Evolutionary conservation across 2,329 filamentous ascomycete species (phyloP).

Genomic region (Epichloe scottii): DNA sequence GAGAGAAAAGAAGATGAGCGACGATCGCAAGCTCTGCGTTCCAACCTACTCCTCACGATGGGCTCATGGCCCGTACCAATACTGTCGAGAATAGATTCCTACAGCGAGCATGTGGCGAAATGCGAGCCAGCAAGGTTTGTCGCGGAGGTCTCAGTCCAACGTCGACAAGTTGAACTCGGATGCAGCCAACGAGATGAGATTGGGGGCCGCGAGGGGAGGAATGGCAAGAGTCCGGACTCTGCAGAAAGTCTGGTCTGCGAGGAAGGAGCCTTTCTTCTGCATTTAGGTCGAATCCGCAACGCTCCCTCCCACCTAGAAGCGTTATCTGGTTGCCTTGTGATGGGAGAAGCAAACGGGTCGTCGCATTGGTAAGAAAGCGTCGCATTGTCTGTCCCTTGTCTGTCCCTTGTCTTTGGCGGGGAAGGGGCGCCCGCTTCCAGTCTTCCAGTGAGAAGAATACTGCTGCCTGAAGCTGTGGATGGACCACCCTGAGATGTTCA

Average conservation of each 20-base stretch:
- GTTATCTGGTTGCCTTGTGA: constrained; percentile 7
- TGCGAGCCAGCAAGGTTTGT: not conserved
- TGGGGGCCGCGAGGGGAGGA: not conserved
- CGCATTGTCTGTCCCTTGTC: not conserved
- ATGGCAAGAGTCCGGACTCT: not conserved
- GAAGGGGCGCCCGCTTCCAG: not conserved
- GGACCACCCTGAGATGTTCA: not conserved
- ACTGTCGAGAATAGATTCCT: not conserved
- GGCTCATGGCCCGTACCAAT: not conserved
- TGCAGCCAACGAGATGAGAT: not conserved
- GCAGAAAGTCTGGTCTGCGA: not conserved
- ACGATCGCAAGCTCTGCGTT: not conserved
- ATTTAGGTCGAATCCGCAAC: not conserved
- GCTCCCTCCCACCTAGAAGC: not conserved
- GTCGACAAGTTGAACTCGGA: not conserved
- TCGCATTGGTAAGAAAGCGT: no score
- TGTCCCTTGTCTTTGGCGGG: not conserved
- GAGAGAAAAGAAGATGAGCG: not conserved
- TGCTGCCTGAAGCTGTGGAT: constrained; percentile 8
- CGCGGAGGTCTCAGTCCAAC: not conserved
- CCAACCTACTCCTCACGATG: not conserved
- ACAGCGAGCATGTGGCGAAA: not conserved
- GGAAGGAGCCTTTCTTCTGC: no score
- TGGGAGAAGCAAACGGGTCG: not conserved
- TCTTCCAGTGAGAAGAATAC: constrained; percentile 3